These are phyloP conservation scores for Sporothrix brunneoviolacea DNA, from an alignment of 2,329 filamentous ascomycete genomes.

Conservation along the genomic window DNA sequence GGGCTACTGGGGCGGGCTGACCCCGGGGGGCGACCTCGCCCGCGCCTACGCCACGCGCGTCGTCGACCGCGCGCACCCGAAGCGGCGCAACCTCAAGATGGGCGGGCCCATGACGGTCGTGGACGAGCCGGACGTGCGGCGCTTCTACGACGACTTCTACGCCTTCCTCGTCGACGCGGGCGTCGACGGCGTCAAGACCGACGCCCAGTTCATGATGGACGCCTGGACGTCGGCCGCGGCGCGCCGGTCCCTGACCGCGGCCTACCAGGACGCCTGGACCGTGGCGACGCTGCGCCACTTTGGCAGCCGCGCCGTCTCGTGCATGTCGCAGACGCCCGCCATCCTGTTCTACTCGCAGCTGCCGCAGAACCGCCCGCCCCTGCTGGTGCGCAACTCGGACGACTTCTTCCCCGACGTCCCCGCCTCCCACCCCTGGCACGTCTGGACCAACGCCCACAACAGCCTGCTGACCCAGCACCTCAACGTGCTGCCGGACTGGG, in stretches of 20 bases:
- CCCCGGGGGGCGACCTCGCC: slow-evolving; percentile 63
- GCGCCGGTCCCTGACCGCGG: slow-evolving; percentile 62
- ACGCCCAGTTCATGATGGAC: slow-evolving; percentile 87
- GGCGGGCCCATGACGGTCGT: slow-evolving; percentile 67
- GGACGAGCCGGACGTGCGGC: slow-evolving; percentile 63
- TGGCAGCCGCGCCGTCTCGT: slow-evolving; percentile 71
- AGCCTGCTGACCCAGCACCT: slow-evolving; percentile 73
- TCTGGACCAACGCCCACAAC: slow-evolving; percentile 92
- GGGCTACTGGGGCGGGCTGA: slow-evolving; percentile 84
- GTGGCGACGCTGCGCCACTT: slow-evolving; percentile 73
- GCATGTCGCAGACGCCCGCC: slow-evolving; percentile 88
- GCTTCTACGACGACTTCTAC: slow-evolving; percentile 90
- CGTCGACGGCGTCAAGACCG: slow-evolving; percentile 84
- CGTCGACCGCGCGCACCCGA: slow-evolving; percentile 43
- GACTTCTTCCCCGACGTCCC: slow-evolving; percentile 86
- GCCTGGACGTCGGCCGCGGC: slow-evolving; percentile 60
- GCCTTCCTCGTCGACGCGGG: slow-evolving; percentile 66
- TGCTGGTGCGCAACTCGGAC: slow-evolving; percentile 78
- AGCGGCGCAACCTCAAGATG: slow-evolving; percentile 40
- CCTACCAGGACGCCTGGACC: slow-evolving; percentile 83
- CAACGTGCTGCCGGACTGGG: slow-evolving; percentile 79
- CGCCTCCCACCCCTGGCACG: slow-evolving; percentile 84
- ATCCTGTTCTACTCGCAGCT: slow-evolving; percentile 81
- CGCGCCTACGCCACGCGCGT: slow-evolving; percentile 69
- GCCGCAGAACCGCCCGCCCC: slow-evolving; percentile 63